Percentiles rank a stretch among this genome's conserved stretches.
Conservation (phyloP, 176 grass and related monocot genomes). For the Zea luxurians region DNA sequence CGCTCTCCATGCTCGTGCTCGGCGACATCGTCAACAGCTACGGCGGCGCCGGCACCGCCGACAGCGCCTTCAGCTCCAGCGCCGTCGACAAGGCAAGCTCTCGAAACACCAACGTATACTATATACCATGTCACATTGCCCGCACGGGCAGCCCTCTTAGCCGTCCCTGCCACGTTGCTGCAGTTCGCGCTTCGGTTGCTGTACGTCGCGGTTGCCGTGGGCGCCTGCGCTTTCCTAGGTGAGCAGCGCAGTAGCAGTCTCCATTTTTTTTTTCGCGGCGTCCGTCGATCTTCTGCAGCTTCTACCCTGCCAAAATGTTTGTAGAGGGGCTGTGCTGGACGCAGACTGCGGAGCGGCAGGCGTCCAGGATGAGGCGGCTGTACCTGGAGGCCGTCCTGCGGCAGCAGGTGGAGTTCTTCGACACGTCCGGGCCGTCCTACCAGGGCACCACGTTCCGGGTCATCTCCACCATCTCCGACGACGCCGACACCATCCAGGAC, state of each 20-base stretch:
- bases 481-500: constrained; percentile 60
- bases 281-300: neutral
- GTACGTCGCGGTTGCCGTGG: constrained; percentile 45
- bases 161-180: neutral
- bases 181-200: constrained; percentile 58
- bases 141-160: neutral
- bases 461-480: constrained; percentile 64
- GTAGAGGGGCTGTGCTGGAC: constrained; percentile 59
- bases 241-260: neutral
- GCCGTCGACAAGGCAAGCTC: constrained; percentile 32
- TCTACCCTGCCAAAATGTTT: neutral
- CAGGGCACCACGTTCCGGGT: constrained; percentile 47
- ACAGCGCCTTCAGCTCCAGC: constrained; percentile 30
- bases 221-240: constrained; percentile 47
- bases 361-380: constrained; percentile 48
- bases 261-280: too few relatives aligned
- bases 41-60: constrained; percentile 14
- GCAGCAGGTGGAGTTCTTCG: constrained; percentile 58
- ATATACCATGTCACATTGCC: neutral
- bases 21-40: constrained; percentile 55
- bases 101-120: neutral
- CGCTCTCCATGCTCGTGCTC: constrained; percentile 49
- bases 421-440: constrained; percentile 31
- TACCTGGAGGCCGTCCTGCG: constrained; percentile 63
- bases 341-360: constrained; percentile 51